Evolutionary conservation across 108 stramenopile species (phyloP), one percentile per base, ranked within the genome.

Genomic region (Nitzschia sp.): DNA sequence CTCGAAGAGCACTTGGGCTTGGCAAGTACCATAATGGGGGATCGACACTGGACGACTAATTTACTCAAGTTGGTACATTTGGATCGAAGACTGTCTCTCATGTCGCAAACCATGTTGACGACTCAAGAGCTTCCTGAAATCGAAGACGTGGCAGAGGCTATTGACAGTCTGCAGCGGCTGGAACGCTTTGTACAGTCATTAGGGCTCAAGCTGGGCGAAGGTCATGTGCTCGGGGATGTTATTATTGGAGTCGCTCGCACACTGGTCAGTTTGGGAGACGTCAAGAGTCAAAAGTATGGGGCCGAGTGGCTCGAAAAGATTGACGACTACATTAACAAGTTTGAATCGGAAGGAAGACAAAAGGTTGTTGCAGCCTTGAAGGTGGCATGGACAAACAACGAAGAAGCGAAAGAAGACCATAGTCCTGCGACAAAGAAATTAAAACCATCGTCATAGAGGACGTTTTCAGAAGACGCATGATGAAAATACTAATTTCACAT

Each of bases 181-280:
- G 72, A 57, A 26, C 63, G 63, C 0, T 94, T 78, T 69, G 86
- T 87, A 2, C 53, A 74, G 1, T 77, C 81, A 0, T 38, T 94
- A 9, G 19, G 75, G 1, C 56, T 94, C 23, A 71, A 79, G 11
- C 34, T 80, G 2, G 73, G 89, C 63, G 57, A 74, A 1, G 86
- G 86, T 0, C 89, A 91, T 59, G 71, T 90, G 66, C 58, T 94
- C 34, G 83, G 79, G 23, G 81, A 86, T 79, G 87, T 83, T 19
- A 75, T 74, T 3, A 65, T 94, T 26, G 92, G 86, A 19, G 56
- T 85, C 29, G 88, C 89, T 2, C 74, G 89, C 22, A 78, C 81
- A 21, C 78, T 94, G 55, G 88, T 94, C 17, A 75, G 82, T 45
- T 59, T 94, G 63, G 88, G 89, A 6, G 92, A 94, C 71, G 75